A percentile compares a stretch with the other conserved stretches of the same genome.
phyloP scores from a whole-genome alignment of 805 yeast species.

The Brettanomyces bruxellensis region DNA sequence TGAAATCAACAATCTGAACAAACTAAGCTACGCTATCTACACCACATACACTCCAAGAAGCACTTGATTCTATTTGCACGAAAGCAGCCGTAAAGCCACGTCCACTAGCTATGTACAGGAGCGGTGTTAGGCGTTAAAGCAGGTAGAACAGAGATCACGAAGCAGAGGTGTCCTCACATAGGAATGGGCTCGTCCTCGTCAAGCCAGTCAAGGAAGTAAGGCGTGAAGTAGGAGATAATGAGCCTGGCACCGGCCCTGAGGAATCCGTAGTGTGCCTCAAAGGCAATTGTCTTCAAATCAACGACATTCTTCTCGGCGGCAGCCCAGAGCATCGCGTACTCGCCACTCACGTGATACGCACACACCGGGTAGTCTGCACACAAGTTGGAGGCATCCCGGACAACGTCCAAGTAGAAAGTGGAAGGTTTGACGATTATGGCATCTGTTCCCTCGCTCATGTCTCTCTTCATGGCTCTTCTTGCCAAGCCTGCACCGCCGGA shows the following conservation, averaged over 20 bases:
- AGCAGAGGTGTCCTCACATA: slow-evolving; percentile 6
- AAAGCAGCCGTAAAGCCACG: too few species aligned
- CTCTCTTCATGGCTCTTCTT: slow-evolving; percentile 81
- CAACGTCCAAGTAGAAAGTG: slow-evolving; percentile 86
- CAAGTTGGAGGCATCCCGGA: slow-evolving; percentile 77
- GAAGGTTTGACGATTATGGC: slow-evolving; percentile 95
- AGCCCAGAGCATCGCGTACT: slow-evolving; percentile 95
- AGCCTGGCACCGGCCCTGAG: slow-evolving; percentile 93
- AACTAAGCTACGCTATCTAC: too few species aligned
- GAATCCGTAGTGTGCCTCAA: slow-evolving; percentile 85
- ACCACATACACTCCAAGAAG: too few species aligned
- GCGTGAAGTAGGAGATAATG: slow-evolving; percentile 87
- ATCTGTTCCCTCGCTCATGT: slow-evolving; percentile 88
- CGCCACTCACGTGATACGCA: slow-evolving; percentile 96
- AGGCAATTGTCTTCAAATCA: slow-evolving; percentile 70
- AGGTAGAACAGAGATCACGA: slow-evolving; percentile 1
- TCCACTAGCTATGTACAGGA: too few species aligned
- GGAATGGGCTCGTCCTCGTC: slow-evolving; percentile 23
- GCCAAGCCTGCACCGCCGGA: slow-evolving; percentile 91
- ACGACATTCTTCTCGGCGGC: slow-evolving; percentile 94
- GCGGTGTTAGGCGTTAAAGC: slow-evolving; percentile 2
- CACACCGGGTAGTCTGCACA: slow-evolving; percentile 83
- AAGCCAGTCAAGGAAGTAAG: slow-evolving; percentile 93
- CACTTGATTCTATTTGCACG: too few species aligned
- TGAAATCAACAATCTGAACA: too few species aligned